phyloP scores from a whole-genome alignment of 1,284 basidiomycete genomes.

The Ganoderma resinaceum region DNA sequence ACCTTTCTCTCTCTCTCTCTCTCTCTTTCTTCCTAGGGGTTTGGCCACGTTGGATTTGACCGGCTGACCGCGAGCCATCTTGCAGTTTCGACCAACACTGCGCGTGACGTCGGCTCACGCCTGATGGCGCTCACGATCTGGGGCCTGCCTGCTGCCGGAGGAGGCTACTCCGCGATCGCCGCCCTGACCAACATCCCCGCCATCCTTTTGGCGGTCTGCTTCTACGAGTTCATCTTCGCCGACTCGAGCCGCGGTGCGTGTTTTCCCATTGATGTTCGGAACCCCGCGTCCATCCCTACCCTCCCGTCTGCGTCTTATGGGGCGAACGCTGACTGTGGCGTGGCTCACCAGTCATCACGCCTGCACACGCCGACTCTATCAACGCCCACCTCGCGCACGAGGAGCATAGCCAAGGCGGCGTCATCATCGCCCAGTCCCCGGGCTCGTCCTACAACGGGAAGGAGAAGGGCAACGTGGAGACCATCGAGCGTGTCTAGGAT shows the following conservation, averaged over 20 bases:
- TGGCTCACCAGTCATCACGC: slow-evolving; percentile 34
- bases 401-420: slow-evolving; percentile 34
- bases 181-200: slow-evolving; percentile 73
- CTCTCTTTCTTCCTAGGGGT: no score
- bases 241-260: slow-evolving; percentile 58
- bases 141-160: slow-evolving; percentile 60
- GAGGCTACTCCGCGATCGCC: slow-evolving; percentile 65
- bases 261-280: not conserved
- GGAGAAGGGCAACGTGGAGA: slow-evolving; percentile 28
- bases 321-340: not conserved
- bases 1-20: not conserved
- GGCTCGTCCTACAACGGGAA: slow-evolving; percentile 22
- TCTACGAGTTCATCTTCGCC: slow-evolving; percentile 62
- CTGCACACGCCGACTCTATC: slow-evolving; percentile 32
- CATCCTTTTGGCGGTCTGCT: slow-evolving; percentile 54
- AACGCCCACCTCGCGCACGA: slow-evolving; percentile 36
- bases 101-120: slow-evolving; percentile 70
- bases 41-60: no score
- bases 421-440: not conserved
- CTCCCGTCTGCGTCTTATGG: not conserved
- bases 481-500: slow-evolving; percentile 6
- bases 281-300: not conserved
- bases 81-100: slow-evolving; percentile 66
- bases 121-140: slow-evolving; percentile 66
- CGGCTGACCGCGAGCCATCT: slow-evolving; percentile 1